These are phyloP conservation scores for Bryum argenteum DNA, from an alignment of 225 moss, liverwort and hornwort genomes.

Conservation along the genomic window DNA sequence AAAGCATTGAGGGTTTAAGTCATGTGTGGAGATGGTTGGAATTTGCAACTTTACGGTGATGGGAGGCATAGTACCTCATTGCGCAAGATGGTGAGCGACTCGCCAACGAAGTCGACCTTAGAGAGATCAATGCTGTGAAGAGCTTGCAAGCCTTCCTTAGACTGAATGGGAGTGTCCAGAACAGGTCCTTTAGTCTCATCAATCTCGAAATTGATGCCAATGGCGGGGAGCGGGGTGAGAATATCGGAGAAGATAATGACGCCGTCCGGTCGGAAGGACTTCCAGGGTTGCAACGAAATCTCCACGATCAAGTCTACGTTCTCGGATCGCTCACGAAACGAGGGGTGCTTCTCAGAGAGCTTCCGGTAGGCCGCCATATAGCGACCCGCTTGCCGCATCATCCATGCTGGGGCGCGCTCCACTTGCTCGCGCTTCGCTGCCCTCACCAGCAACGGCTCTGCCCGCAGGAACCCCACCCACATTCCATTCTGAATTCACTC, in stretches of 20 bases:
- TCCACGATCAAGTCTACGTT: constrained; percentile 64
- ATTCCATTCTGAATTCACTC: background rate
- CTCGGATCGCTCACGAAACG: constrained; percentile 67
- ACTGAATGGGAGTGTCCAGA: constrained; percentile 51
- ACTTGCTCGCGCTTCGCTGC: constrained; percentile 56
- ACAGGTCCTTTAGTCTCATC: constrained; percentile 59
- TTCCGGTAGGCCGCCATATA: constrained; percentile 61
- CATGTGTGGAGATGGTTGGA: too few species aligned
- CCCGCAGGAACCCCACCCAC: background rate
- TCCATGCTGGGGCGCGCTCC: constrained; percentile 66
- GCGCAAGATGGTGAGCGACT: constrained; percentile 59
- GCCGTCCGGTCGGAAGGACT: constrained; percentile 63
- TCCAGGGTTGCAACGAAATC: constrained; percentile 73
- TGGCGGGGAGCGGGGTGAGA: constrained; percentile 66
- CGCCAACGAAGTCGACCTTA: constrained; percentile 60
- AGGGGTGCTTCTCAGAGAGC: constrained; percentile 55
- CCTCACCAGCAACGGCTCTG: constrained; percentile 62
- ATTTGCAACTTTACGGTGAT: too few species aligned
- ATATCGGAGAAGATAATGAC: constrained; percentile 73
- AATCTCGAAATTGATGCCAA: constrained; percentile 67
- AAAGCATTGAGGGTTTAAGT: background rate
- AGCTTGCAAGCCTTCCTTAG: constrained; percentile 43
- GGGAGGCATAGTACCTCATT: constrained; percentile 43
- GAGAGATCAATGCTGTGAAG: constrained; percentile 51
- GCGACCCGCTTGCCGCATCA: constrained; percentile 73